Evolutionary conservation across 441 rosid genomes (phyloP).

Genomic region (Gossypium lobatum): DNA sequence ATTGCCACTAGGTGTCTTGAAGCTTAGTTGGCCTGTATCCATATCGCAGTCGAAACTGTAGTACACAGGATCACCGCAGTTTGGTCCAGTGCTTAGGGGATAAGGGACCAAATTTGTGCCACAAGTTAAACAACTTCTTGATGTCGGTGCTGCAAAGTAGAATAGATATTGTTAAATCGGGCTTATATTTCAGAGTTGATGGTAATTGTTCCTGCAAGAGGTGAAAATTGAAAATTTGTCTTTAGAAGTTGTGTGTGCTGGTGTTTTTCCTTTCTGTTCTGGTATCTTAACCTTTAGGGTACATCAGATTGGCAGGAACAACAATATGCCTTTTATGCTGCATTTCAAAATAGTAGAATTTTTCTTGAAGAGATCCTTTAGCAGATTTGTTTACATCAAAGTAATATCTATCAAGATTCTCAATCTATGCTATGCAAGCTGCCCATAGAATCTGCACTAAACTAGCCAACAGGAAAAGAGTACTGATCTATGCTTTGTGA

Average conservation of each 20-base stretch:
- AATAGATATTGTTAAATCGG: background rate
- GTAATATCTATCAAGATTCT: background rate
- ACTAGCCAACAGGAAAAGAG: background rate
- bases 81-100: conserved; percentile 52
- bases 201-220: background rate
- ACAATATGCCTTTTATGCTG: background rate
- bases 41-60: conserved; percentile 40
- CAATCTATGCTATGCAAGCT: background rate
- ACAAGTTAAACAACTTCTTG: conserved; percentile 40
- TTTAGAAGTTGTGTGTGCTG: background rate
- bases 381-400: background rate
- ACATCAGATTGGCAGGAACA: background rate
- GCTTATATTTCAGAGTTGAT: background rate
- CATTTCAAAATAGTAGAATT: background rate
- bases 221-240: background rate
- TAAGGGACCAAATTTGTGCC: conserved; percentile 53
- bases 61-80: conserved; percentile 56
- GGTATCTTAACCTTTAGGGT: background rate
- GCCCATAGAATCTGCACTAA: background rate
- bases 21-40: conserved; percentile 34
- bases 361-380: background rate
- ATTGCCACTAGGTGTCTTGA: conserved; percentile 24
- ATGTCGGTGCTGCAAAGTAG: conserved; percentile 36
- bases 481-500: background rate
- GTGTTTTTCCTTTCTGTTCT: background rate